These are phyloP conservation scores for Blastobotrys serpentis DNA, from an alignment of 1,139 yeast genomes.

Conservation along the genomic window DNA sequence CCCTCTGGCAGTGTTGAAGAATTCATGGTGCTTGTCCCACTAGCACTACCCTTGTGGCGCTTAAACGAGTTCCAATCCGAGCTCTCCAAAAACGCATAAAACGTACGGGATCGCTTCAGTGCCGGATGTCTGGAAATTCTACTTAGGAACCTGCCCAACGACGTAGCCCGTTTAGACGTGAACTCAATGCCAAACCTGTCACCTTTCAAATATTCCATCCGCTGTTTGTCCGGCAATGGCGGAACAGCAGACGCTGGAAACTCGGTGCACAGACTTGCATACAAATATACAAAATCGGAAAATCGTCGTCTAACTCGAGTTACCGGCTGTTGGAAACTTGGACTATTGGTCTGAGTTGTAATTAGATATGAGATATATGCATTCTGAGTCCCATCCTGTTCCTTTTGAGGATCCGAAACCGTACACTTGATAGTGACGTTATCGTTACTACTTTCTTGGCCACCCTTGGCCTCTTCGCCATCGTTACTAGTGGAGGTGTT, in stretches of 20 bases:
- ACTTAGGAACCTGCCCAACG: conserved; percentile 71
- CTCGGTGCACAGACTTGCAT: conserved; percentile 70
- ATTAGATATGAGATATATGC: conserved; percentile 80
- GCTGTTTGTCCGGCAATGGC: conserved; percentile 90
- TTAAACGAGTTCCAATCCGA: conserved; percentile 83
- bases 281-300: conserved; percentile 77
- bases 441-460: conserved; percentile 8
- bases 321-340: conserved; percentile 44
- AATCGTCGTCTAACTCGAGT: conserved; percentile 71
- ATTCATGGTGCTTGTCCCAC: conserved; percentile 23
- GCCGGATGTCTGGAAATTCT: conserved; percentile 73
- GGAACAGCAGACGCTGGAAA: conserved; percentile 86
- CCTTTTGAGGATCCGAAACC: conserved; percentile 76
- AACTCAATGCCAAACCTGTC: conserved; percentile 81
- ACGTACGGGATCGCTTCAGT: conserved; percentile 66
- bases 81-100: conserved; percentile 75
- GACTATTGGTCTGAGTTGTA: conserved; percentile 55
- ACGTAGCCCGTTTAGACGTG: conserved; percentile 79
- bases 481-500: neutral
- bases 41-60: conserved; percentile 45
- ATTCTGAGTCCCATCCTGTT: conserved; percentile 69
- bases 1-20: conserved; percentile 15
- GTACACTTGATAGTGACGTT: conserved; percentile 31
- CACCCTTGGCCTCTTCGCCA: conserved; percentile 2
- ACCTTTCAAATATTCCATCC: conserved; percentile 91